Evolutionary conservation across 352 stramenopile species (phyloP), one percentile per base, ranked within the genome.

Genomic region (Phytophthora sansomeana): DNA sequence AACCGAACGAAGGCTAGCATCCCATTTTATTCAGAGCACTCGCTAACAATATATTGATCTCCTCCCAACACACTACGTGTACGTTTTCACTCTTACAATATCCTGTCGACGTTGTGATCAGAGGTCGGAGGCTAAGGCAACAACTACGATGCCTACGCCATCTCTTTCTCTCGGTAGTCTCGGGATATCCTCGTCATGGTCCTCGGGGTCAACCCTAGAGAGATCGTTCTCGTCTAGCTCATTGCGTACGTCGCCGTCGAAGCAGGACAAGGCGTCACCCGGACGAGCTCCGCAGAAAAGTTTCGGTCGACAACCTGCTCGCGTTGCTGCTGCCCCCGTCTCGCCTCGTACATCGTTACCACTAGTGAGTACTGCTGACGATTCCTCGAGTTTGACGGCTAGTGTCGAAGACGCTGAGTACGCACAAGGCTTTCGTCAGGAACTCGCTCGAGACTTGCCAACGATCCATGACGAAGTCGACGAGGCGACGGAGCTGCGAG

Each of bases 1-100:
- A 70, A 70, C 62, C 47, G 55, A 66, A 66, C 17, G 54, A 65
- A 69, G 44, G 16, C 29, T 42, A 69, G 39, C 33, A 51, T 63
- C 43, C 43, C 53, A 69, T 58, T 51, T 63, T 69, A 69, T 63
- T 58, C 53, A 58, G 41, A 47, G 30, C 24, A 50, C 44, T 63
- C 32, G 32, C 51, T 35, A 68, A 24, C 17, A 29, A 56, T 46
- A 64, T 57, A 71, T 49, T 42, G 30, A 58, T 58, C 39, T 42
- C 30, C 19, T n/a, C n/a, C 28, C 4, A 55, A 26, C 13, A 13
- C 21, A 14, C 10, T 36, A 17, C 14, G 28, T 41, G 48, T 16
- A 39, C 46, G 47, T 41, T 54, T 38, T 26, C 47, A 24, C 19
- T 52, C 26, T 29, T 54, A 11, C 7, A 57, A 47, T 39, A 39